phyloP scores from a whole-genome alignment of 164 flowering plant species.

The Annona squamosa region DNA sequence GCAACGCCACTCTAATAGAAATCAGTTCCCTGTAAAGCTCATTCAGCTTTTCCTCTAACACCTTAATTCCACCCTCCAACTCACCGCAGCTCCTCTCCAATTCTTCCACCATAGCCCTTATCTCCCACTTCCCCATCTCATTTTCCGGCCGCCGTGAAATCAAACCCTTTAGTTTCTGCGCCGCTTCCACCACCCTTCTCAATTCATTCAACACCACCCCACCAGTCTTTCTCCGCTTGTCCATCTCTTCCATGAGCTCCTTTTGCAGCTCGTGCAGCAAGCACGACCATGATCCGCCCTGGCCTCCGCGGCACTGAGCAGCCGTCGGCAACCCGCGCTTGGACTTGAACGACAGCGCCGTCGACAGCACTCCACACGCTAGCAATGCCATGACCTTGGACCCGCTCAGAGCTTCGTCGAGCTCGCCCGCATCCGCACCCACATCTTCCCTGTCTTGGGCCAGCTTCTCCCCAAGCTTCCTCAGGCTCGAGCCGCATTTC shows the following conservation, averaged over 20 bases:
- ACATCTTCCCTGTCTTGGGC: neutral
- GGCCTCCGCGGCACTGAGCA: neutral
- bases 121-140: conserved; percentile 4
- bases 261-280: conserved; percentile 18
- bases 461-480: conserved; percentile 19
- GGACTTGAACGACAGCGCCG: conserved; percentile 27
- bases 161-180: conserved; percentile 13
- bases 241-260: conserved; percentile 18
- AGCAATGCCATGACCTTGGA: conserved; percentile 22
- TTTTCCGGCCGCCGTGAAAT: conserved; percentile 8
- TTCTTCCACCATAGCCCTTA: conserved; percentile 10
- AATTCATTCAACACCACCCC: conserved; percentile 16
- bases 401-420: conserved; percentile 20
- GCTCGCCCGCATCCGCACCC: neutral
- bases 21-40: conserved; percentile 28
- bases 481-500: conserved; percentile 15
- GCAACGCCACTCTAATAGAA: conserved; percentile 27
- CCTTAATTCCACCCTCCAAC: conserved; percentile 20
- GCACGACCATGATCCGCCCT: conserved; percentile 12
- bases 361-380: conserved; percentile 15
- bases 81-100: conserved; percentile 20
- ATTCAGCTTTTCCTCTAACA: conserved; percentile 20
- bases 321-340: conserved; percentile 15
- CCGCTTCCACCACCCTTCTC: conserved; percentile 9
- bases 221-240: conserved; percentile 13